Percentiles rank a stretch among this genome's conserved stretches.
phyloP scores from a whole-genome alignment of 768 basidiomycete genomes.

The Amanita rimosa region DNA sequence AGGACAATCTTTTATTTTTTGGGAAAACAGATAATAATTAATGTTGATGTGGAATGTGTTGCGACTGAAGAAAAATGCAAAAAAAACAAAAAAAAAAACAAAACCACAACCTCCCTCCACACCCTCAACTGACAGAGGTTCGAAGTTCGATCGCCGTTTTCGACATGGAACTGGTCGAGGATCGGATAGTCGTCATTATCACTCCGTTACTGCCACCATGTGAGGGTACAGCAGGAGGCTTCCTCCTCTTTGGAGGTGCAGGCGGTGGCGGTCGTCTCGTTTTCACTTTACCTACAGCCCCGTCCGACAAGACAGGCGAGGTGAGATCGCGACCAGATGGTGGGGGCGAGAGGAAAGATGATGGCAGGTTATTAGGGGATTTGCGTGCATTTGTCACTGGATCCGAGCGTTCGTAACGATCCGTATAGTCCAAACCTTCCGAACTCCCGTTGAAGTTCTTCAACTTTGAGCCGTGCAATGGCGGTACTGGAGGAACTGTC shows the following conservation, averaged over 20 bases:
- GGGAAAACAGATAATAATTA: too few relatives aligned
- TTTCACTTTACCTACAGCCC: constrained; percentile 9
- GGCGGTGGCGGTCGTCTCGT: constrained; percentile 48
- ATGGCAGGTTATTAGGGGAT: neutral
- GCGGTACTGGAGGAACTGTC: constrained; percentile 3
- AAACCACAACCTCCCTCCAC: neutral
- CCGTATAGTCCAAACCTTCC: neutral
- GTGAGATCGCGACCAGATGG: constrained; percentile 8
- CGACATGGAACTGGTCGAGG: constrained; percentile 26
- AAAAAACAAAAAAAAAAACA: too few relatives aligned
- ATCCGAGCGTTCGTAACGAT: neutral
- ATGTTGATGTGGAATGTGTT: neutral
- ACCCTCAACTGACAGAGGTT: neutral
- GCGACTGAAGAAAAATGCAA: neutral
- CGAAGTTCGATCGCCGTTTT: constrained; percentile 8
- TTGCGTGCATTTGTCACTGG: neutral
- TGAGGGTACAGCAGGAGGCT: constrained; percentile 60
- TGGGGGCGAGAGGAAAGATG: constrained; percentile 1
- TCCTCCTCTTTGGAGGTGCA: constrained; percentile 56
- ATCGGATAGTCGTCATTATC: constrained; percentile 49
- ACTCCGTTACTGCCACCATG: constrained; percentile 32
- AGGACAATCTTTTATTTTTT: too few relatives aligned
- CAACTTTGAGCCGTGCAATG: constrained; percentile 10
- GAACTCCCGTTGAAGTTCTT: neutral
- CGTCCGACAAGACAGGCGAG: constrained; percentile 12